Base-by-base conservation (phyloP, 495 filamentous ascomycete genomes). In the Xylaria intraflava region DNA sequence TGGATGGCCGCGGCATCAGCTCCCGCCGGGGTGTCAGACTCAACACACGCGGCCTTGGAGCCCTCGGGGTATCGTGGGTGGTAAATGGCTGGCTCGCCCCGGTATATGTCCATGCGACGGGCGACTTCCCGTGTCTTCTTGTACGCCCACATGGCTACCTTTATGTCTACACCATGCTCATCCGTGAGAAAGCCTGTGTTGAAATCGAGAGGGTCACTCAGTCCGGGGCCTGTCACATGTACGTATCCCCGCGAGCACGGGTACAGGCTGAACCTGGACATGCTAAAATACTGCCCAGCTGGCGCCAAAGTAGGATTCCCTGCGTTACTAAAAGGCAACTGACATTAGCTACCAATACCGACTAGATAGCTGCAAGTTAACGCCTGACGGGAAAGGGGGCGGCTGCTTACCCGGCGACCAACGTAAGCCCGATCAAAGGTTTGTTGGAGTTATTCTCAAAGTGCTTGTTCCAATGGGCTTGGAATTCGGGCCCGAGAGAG, bases 41-140 rank as follows among this genome's bases (percentile, higher is more conserved):
- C 30, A 27, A 19, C 8, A 23, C 44, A 47, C 7, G 26, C 44
- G n/a, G 44, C 44, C 17, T 30, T 3, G 14, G 44, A 47, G 11
- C 17, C 44, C 10, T 56, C 36, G 1, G 67, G 54, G 58, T 82
- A 85, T 6, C 53, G 57, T 1, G 82, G 82, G 52, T 83, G 80
- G 5, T 64, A 54, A 7, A 45, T 31, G 16, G 69, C 60, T 4
- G 82, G 36, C 51, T 83, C 80, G 35, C 82, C 81, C 6, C 72
- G 69, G 58, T 74, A 83, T 49, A 66, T 62, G 3, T 62, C 47
- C 62, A 79, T 76, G 1, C 79, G 73, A 0, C 81, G 72, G n/a
- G 69, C 63, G 45, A 84, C 72, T 46, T 84, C 80, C 5, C 78
- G 71, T 16, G 66, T 62, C 58, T 73, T 67, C 54, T 82, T 82